Percentiles rank a stretch among this genome's conserved stretches.
These are phyloP conservation scores for Ceratocystiopsis minuta DNA, from an alignment of 2,329 filamentous ascomycete species.

Conservation along the genomic window DNA sequence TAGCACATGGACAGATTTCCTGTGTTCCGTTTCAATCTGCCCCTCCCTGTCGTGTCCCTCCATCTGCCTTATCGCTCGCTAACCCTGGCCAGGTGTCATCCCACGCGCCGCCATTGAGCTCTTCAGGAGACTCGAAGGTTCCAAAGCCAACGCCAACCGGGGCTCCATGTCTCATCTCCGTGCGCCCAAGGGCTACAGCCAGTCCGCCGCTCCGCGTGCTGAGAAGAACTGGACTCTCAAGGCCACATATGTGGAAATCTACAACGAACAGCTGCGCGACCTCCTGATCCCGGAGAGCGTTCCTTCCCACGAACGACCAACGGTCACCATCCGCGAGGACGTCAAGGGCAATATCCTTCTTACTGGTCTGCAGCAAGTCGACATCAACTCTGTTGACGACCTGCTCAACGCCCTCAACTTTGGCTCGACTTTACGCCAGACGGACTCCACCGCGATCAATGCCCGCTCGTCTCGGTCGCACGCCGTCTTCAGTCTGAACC, in stretches of 20 bases:
- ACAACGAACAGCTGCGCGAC: constrained; percentile 91
- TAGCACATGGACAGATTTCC: background rate
- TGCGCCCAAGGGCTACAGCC: constrained; percentile 62
- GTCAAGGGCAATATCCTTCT: constrained; percentile 85
- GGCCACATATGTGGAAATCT: constrained; percentile 92
- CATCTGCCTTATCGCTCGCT: background rate
- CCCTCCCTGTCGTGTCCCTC: background rate
- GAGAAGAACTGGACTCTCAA: constrained; percentile 82
- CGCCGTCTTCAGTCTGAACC: constrained; percentile 88
- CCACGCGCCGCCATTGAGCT: constrained; percentile 72
- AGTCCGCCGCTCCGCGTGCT: constrained; percentile 23
- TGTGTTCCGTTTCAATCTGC: background rate
- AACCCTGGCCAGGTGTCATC: constrained; percentile 54
- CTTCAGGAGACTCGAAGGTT: constrained; percentile 68
- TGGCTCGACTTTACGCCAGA: constrained; percentile 86
- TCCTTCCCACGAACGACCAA: constrained; percentile 49
- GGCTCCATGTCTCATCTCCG: constrained; percentile 61
- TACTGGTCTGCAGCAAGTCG: constrained; percentile 72
- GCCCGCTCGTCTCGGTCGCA: constrained; percentile 95
- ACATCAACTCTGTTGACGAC: constrained; percentile 83
- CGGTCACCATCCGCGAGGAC: constrained; percentile 87
- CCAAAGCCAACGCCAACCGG: constrained; percentile 29
- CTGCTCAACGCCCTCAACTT: constrained; percentile 77
- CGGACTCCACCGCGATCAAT: constrained; percentile 92
- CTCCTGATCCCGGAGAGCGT: constrained; percentile 63